phyloP scores from a whole-genome alignment of 768 basidiomycete species.

The Trametes cinnabarina region DNA sequence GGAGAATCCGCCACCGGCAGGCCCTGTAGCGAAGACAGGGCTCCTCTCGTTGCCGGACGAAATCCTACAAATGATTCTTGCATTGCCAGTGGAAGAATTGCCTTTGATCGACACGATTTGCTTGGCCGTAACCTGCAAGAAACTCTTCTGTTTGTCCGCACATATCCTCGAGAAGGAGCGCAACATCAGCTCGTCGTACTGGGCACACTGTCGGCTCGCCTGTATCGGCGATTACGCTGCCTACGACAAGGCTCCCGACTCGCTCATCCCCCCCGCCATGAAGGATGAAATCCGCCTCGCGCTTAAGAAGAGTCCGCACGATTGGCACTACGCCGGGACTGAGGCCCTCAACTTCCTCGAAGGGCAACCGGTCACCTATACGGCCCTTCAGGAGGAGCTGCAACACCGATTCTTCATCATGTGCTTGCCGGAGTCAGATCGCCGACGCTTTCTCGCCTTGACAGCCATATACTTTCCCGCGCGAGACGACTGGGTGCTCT shows the following conservation, averaged over 20 bases:
- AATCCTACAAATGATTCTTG: slow-evolving; percentile 31
- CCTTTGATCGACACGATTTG: slow-evolving; percentile 66
- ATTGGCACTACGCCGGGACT: neutral
- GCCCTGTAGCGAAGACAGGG: slow-evolving; percentile 10
- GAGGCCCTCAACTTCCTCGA: neutral
- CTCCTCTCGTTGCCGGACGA: slow-evolving; percentile 30
- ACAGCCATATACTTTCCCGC: neutral
- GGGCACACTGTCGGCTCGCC: slow-evolving; percentile 43
- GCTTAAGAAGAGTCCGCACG: neutral
- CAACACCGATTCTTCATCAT: neutral
- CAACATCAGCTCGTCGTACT: neutral
- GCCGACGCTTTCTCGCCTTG: neutral
- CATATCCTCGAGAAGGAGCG: neutral
- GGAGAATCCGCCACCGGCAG: neutral
- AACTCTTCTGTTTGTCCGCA: neutral
- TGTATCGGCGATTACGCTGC: slow-evolving; percentile 62
- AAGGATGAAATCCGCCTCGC: neutral
- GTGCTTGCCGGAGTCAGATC: neutral
- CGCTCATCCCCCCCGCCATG: neutral
- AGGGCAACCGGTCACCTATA: neutral
- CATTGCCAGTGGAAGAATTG: slow-evolving; percentile 47
- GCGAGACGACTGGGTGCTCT: slow-evolving; percentile 7
- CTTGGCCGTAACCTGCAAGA: slow-evolving; percentile 36
- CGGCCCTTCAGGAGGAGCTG: neutral
- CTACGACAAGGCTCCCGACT: neutral